These are phyloP conservation scores for Acanthamoeba triangularis DNA, from an alignment of 208 protist species.

Conservation along the genomic window DNA sequence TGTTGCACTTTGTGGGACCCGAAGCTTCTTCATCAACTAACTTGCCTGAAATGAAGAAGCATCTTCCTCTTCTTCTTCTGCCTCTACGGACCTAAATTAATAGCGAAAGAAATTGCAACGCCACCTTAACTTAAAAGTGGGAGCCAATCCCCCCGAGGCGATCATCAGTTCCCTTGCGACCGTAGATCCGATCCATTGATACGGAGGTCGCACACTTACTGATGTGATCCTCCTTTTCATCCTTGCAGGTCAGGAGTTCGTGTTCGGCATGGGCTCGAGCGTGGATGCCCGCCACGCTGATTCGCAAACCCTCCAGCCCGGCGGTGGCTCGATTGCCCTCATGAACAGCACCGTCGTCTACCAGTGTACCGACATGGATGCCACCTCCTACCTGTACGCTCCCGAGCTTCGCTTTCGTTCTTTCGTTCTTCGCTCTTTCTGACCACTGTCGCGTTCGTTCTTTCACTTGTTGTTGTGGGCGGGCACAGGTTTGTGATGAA, in stretches of 20 bases:
- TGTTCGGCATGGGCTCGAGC: conserved; percentile 71
- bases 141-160: neutral
- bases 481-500: conserved; percentile 79
- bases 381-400: conserved; percentile 65
- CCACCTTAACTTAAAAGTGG: neutral
- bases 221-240: neutral
- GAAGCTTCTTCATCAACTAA: no score
- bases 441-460: neutral
- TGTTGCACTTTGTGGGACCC: no score
- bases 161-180: neutral
- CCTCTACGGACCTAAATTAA: neutral
- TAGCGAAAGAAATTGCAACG: neutral
- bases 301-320: conserved; percentile 56
- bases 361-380: conserved; percentile 77
- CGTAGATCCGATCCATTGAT: neutral
- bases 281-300: conserved; percentile 70
- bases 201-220: neutral
- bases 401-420: neutral
- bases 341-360: conserved; percentile 71
- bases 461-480: neutral
- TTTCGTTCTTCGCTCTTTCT: neutral
- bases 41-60: neutral
- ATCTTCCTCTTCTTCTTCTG: neutral
- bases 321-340: conserved; percentile 59
- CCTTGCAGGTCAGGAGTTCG: conserved; percentile 63